Evolutionary conservation across 768 basidiomycete species (phyloP), one percentile per base, ranked within the genome.

Genomic region (Tulasnella sp.): DNA sequence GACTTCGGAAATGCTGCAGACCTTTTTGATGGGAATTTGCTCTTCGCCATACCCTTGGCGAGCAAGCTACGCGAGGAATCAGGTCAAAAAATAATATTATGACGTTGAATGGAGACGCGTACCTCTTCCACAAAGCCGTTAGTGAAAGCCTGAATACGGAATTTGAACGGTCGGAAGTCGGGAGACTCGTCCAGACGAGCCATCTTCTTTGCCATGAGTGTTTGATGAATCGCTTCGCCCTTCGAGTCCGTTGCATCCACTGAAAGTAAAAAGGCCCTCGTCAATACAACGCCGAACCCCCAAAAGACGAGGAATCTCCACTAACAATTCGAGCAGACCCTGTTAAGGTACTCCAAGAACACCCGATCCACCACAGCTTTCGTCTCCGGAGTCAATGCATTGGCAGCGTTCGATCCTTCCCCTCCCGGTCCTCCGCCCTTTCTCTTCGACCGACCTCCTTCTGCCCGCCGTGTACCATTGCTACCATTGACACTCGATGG

Each of bases 121-220:
- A 93, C 93, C 86, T 94, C 92, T 83, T 98, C 97, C 79, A 96
- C 86, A 81, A 99, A 99, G 3, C 92, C 93, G 80, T 94, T 93
- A 7, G 96, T 99, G 84, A 99, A 99, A 0, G 97, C 97, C 81
- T 95, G 94, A 79, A 99, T 99, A 77, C 97, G 90, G 85, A 99
- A 99, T 84, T 98, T 98, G 89, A 99, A 99, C 69, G 97, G 97
- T 36, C 97, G 89, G 84, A 97, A 99, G 83, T 99, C 97, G 58
- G 91, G 90, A 45, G 94, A 96, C 85, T 98, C 97, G 82, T 97
- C 96, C 75, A 99, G 86, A 73, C 94, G 91, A 80, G 95, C 93
- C 97, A 99, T 99, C 86, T 86, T 86, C 72, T 77, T 77, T 2
- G 96, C 92, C 97, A 99, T 99, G 80, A 99, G 87, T 42, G 94